Evolutionary conservation across 176 grass and related monocot species (phyloP).

Genomic region (Phoenix roebelenii): DNA sequence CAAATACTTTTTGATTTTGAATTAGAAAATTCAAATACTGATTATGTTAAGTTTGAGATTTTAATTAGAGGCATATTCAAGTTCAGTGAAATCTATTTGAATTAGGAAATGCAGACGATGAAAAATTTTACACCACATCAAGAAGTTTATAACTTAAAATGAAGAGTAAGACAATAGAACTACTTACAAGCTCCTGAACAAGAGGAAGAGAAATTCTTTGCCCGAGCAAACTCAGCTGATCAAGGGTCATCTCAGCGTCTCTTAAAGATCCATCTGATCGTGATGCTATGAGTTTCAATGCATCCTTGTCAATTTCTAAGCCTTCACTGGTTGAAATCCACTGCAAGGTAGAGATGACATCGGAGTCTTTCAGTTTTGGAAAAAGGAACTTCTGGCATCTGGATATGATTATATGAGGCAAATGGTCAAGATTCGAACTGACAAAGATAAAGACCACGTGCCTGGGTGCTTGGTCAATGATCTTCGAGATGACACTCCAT

Average conservation of each 20-base stretch:
- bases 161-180: neutral
- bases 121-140: no score
- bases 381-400: conserved; percentile 95
- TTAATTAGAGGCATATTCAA: no score
- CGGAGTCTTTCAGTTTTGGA: conserved; percentile 73
- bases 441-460: conserved; percentile 71
- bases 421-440: conserved; percentile 46
- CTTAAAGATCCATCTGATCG: conserved; percentile 83
- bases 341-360: conserved; percentile 69
- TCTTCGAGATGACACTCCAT: conserved; percentile 66
- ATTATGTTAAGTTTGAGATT: no score
- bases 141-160: neutral
- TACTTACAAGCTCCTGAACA: conserved; percentile 96
- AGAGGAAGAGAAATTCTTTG: conserved; percentile 79
- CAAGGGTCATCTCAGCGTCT: conserved; percentile 93
- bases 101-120: no score
- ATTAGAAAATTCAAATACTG: no score
- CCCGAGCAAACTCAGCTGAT: conserved; percentile 84
- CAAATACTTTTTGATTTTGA: no score
- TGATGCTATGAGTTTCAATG: conserved; percentile 85
- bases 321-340: conserved; percentile 93
- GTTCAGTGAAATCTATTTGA: no score
- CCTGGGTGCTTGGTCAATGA: conserved; percentile 42
- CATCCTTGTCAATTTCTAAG: conserved; percentile 77
- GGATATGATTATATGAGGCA: conserved; percentile 82